A percentile compares a stretch with the other conserved stretches of the same genome.
Conservation (phyloP, 2,329 filamentous ascomycete genomes). For the Zopfia rhizophila region DNA sequence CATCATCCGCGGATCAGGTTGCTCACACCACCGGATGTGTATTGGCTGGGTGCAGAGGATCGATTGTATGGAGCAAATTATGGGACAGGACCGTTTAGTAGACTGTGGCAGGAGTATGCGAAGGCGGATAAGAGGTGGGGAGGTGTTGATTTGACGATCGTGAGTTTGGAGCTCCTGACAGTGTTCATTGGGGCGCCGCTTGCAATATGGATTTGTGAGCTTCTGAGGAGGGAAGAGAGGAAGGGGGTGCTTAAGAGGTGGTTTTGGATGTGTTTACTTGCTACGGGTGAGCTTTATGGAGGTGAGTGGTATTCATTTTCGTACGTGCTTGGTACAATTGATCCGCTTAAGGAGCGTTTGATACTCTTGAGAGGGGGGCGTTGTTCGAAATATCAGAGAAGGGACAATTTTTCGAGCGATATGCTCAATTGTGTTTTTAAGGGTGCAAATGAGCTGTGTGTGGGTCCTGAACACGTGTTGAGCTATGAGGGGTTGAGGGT, state of each 20-base stretch:
- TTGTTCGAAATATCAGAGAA: too few species aligned
- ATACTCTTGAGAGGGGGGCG: too few species aligned
- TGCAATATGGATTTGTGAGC: constrained; percentile 67
- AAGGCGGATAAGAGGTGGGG: constrained; percentile 72
- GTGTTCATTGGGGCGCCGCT: constrained; percentile 69
- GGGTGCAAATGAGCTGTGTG: constrained; percentile 17
- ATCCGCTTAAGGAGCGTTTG: too few species aligned
- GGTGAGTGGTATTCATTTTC: too few species aligned
- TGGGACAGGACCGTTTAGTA: constrained; percentile 62
- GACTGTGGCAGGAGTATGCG: constrained; percentile 73
- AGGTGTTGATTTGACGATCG: constrained; percentile 66
- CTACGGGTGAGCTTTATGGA: constrained; percentile 73
- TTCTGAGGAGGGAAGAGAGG: constrained; percentile 54
- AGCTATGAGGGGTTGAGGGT: constrained; percentile 28
- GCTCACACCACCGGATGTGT: constrained; percentile 58
- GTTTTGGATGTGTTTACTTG: constrained; percentile 68
- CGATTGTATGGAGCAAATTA: constrained; percentile 70
- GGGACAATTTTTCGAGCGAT: not conserved
- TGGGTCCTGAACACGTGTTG: constrained; percentile 25
- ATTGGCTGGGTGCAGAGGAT: constrained; percentile 65
- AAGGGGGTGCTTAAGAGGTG: constrained; percentile 51
- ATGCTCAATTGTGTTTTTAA: too few species aligned
- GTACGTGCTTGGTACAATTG: too few species aligned
- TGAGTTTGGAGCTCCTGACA: constrained; percentile 70
- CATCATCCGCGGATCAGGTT: constrained; percentile 47